phyloP scores from a whole-genome alignment of 805 yeast species.

The Yamadazyma laniorum region DNA sequence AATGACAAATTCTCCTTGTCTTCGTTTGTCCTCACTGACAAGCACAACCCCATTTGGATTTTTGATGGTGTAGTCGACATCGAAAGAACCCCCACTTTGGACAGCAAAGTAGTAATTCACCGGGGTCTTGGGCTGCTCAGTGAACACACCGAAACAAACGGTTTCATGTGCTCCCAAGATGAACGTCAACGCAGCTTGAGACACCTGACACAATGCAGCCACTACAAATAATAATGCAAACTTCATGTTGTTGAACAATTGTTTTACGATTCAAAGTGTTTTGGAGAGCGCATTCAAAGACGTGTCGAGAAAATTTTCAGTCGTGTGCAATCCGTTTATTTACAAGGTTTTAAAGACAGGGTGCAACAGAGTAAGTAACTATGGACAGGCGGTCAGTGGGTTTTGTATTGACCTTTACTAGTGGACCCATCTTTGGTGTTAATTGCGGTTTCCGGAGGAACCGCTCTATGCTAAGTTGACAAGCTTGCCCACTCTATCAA shows the following conservation, averaged over 20 bases:
- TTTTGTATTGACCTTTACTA: too few relatives aligned
- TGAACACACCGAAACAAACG: slow-evolving; percentile 69
- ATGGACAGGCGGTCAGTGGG: neutral
- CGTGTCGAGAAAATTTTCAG: slow-evolving; percentile 1
- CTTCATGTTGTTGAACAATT: slow-evolving; percentile 3
- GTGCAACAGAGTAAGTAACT: neutral
- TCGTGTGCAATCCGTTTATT: neutral
- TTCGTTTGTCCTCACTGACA: slow-evolving; percentile 55
- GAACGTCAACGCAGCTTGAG: slow-evolving; percentile 65
- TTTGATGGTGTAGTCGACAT: slow-evolving; percentile 65
- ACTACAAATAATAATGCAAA: neutral
- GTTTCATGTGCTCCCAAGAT: slow-evolving; percentile 71
- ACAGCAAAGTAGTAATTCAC: slow-evolving; percentile 82
- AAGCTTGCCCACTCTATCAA: slow-evolving; percentile 65
- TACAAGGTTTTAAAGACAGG: neutral
- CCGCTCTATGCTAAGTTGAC: slow-evolving; percentile 28
- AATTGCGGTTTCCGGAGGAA: too few relatives aligned
- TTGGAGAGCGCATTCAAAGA: neutral
- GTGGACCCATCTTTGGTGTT: too few relatives aligned
- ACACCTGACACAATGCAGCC: slow-evolving; percentile 22
- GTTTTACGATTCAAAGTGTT: neutral
- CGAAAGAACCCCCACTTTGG: slow-evolving; percentile 76
- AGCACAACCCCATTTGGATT: slow-evolving; percentile 58
- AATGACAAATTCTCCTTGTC: slow-evolving; percentile 79
- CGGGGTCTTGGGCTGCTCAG: slow-evolving; percentile 55